Evolutionary conservation across 129 eudicot species (phyloP).

Genomic region (Solidago caesia): DNA sequence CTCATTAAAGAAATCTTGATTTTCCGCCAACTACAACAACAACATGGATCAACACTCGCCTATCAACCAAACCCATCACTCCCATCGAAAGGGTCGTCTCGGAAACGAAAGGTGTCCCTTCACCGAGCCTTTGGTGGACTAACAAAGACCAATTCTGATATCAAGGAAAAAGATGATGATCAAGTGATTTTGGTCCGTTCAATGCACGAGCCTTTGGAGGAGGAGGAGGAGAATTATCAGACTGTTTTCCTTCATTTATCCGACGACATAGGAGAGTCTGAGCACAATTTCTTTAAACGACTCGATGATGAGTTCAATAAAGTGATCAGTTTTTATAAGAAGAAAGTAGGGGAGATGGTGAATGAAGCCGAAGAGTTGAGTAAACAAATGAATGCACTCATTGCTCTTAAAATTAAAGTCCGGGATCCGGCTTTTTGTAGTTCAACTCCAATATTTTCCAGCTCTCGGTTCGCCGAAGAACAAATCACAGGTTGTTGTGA

Average conservation of each 20-base stretch:
- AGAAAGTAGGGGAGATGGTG: conserved; percentile 52
- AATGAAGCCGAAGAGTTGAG: conserved; percentile 45
- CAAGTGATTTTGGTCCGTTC: conserved; percentile 26
- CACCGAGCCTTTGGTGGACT: conserved; percentile 27
- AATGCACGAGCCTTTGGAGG: conserved; percentile 5
- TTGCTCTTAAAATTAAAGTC: conserved; percentile 54
- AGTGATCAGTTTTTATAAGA: conserved; percentile 44
- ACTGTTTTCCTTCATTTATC: neutral
- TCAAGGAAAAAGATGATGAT: conserved; percentile 30
- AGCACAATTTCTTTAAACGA: conserved; percentile 39
- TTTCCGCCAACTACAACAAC: conserved; percentile 1
- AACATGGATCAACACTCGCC: conserved; percentile 4
- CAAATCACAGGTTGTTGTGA: conserved; percentile 1
- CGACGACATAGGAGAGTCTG: conserved; percentile 34
- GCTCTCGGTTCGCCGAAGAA: conserved; percentile 29
- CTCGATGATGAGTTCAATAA: conserved; percentile 68
- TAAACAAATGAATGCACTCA: conserved; percentile 61
- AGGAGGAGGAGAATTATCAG: conserved; percentile 23
- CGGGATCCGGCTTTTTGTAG: conserved; percentile 37
- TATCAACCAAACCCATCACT: conserved; percentile 14
- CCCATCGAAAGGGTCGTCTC: conserved; percentile 9
- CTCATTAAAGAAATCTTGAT: conserved; percentile 41
- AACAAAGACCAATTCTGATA: conserved; percentile 15
- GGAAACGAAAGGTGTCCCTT: conserved; percentile 30
- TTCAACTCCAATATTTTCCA: conserved; percentile 33